Evolutionary conservation across 2,329 filamentous ascomycete genomes (phyloP).

Genomic region (Aureobasidium leucospermi): DNA sequence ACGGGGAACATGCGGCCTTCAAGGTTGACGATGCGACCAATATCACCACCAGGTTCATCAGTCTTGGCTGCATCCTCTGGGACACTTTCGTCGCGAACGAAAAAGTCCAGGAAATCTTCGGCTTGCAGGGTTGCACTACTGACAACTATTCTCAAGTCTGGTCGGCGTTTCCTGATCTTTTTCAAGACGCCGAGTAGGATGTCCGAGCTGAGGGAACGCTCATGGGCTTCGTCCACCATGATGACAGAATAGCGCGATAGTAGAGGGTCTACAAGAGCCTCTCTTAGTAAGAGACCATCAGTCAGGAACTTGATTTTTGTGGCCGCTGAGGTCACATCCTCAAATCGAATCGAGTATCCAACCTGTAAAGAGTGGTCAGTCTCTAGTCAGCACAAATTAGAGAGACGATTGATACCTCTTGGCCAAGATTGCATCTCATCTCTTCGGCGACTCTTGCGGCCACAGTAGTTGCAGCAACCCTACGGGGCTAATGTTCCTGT

Average conservation of each 20-base stretch:
- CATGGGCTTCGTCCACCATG: slow-evolving; percentile 97
- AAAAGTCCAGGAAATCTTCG: slow-evolving; percentile 76
- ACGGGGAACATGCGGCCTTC: slow-evolving; percentile 86
- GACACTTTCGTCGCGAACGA: slow-evolving; percentile 42
- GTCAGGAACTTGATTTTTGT: slow-evolving; percentile 94
- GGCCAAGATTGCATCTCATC: slow-evolving; percentile 74
- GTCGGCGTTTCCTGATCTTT: slow-evolving; percentile 73
- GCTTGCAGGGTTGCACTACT: slow-evolving; percentile 92
- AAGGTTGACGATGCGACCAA: slow-evolving; percentile 66
- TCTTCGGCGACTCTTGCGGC: slow-evolving; percentile 86
- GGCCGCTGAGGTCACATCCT: slow-evolving; percentile 77
- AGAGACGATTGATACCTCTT: slow-evolving; percentile 45
- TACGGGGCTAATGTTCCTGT: slow-evolving; percentile 58
- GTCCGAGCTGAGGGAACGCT: slow-evolving; percentile 87
- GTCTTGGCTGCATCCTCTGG: neutral
- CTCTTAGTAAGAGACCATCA: slow-evolving; percentile 81
- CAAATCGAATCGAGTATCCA: slow-evolving; percentile 86
- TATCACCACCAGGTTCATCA: slow-evolving; percentile 23
- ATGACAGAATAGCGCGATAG: slow-evolving; percentile 88
- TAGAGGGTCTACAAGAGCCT: slow-evolving; percentile 87
- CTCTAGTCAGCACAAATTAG: neutral
- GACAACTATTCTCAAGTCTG: slow-evolving; percentile 79
- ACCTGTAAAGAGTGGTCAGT: slow-evolving; percentile 24
- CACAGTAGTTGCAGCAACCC: slow-evolving; percentile 86
- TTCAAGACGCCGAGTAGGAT: slow-evolving; percentile 83